These are phyloP conservation scores for Eutrema salsugineum DNA, from an alignment of 441 rosid species.

Conservation along the genomic window DNA sequence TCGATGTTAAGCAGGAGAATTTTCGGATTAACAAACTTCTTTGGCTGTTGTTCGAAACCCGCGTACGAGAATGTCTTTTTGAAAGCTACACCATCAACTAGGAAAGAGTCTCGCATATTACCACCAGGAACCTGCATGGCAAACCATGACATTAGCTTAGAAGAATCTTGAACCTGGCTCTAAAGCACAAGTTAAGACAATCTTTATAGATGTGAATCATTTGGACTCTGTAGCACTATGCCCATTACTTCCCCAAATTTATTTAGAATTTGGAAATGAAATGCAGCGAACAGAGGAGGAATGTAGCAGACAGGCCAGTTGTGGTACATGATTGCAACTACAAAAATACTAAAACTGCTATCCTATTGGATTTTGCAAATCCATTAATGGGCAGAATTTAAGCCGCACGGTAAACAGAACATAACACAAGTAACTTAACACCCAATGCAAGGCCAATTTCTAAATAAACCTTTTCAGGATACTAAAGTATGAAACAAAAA, in stretches of 20 bases:
- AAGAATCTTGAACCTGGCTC: background rate
- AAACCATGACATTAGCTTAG: slow-evolving; percentile 11
- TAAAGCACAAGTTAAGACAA: background rate
- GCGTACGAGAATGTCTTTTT: slow-evolving; percentile 99
- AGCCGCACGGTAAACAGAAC: background rate
- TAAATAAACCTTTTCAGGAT: background rate
- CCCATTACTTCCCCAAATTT: background rate
- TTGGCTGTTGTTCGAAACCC: slow-evolving; percentile 99
- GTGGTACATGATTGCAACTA: background rate
- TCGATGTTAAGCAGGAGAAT: slow-evolving; percentile 87
- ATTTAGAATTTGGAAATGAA: background rate
- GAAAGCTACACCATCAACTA: slow-evolving; percentile 98
- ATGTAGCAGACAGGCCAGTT: background rate
- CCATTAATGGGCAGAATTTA: background rate
- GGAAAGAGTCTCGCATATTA: slow-evolving; percentile 91
- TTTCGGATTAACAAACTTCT: slow-evolving; percentile 81
- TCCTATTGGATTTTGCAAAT: background rate
- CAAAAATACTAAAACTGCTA: background rate
- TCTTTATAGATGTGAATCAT: background rate
- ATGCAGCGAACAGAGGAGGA: background rate
- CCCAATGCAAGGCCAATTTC: background rate
- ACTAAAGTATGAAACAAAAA: background rate
- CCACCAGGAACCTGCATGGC: slow-evolving; percentile 91
- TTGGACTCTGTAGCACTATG: background rate
- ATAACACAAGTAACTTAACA: background rate